These are phyloP conservation scores for Fraxinus angustifolia DNA, from an alignment of 305 asterid species.

Conservation along the genomic window DNA sequence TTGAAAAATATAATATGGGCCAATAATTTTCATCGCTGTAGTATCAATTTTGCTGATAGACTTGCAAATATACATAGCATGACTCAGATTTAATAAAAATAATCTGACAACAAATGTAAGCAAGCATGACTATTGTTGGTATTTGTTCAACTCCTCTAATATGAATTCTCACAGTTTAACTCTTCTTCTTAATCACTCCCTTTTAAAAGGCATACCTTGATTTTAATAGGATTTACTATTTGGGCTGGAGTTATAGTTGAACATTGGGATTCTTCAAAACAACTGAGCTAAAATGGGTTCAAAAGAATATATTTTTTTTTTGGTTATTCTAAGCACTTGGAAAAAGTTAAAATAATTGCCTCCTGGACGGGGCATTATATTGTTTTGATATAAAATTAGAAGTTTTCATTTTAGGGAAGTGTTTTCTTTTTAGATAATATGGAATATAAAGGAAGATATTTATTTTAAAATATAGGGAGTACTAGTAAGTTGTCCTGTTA, in stretches of 20 bases:
- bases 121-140: neutral
- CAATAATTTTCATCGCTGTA: conserved; percentile 8
- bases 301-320: neutral
- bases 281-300: neutral
- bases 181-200: neutral
- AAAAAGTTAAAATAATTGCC: neutral
- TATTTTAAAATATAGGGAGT: neutral
- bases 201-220: neutral
- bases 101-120: neutral
- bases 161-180: neutral
- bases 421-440: neutral
- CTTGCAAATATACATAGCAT: neutral
- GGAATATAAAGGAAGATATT: neutral
- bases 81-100: conserved; percentile 1
- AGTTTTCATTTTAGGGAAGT: neutral
- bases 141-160: neutral
- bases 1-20: conserved; percentile 1
- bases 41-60: conserved; percentile 13
- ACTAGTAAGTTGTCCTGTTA: neutral
- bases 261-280: neutral
- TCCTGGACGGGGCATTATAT: neutral
- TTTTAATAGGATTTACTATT: neutral
- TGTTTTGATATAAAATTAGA: neutral
- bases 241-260: neutral
- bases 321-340: neutral